Base-by-base conservation (phyloP, 768 basidiomycete genomes). In the Leccinum boreale region DNA sequence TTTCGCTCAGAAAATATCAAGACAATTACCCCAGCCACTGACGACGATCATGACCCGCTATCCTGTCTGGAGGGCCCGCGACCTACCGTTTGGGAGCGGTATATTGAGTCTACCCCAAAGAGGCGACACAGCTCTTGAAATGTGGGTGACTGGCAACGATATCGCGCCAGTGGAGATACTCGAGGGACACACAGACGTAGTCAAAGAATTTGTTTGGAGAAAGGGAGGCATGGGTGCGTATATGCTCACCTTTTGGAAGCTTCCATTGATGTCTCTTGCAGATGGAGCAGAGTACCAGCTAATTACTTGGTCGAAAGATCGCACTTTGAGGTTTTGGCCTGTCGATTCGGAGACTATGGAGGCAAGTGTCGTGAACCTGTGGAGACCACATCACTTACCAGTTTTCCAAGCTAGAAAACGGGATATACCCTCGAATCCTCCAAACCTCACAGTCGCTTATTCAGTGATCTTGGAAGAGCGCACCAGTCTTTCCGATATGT, bases 171-270 rank as follows among this genome's bases (percentile, higher is more conserved):
- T 92, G 5, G 85, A 90, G 62, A 75, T 78, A 7, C 96, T 95
- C 62, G 89, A 91, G 63, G 94, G 94, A 0, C 94, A 96, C 72
- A 82, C 85, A 0, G 94, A 96, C 61, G 92, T 94, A 2, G 96
- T 98, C 19, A 97, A 96, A 67, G 96, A 99, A 74, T 99, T 96
- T 69, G 94, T 99, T 2, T 99, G 97, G 97, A 78, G 97, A 58
- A 84, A 80, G 66, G 82, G 87, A 3, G 81, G 79, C 5, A 64
- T 74, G 60, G 85, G 87, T 85, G 19, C 73, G 68, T 52, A 11
- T 36, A 0, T 31, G 2, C 4, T 23, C 5, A 2, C 15, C n/a
- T 17, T 29, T 3, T 17, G 4, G 23, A 35, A 12, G 29, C 9
- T 31, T 31, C 39, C 12, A 4, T 31, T 50, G n/a, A 48, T 39